Conservation (phyloP, 2,329 filamentous ascomycete genomes). For the Aspergillus pseudonomiae region DNA sequence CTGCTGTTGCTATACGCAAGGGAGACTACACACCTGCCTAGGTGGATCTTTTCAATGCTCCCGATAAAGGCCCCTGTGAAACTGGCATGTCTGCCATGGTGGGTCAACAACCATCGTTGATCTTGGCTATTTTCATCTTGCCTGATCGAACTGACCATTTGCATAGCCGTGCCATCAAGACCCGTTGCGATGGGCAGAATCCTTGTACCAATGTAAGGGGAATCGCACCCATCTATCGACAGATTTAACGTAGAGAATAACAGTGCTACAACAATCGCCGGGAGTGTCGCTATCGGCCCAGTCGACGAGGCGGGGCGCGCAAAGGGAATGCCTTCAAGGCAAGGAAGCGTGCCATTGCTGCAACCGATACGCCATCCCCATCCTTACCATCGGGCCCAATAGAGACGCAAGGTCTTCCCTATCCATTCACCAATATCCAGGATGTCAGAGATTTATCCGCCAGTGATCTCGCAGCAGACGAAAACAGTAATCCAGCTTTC, state of each 20-base stretch:
- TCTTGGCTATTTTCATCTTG: background rate
- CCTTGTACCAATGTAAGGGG: conserved; percentile 26
- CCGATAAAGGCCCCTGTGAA: conserved; percentile 12
- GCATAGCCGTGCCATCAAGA: conserved; percentile 26
- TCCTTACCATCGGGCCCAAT: background rate
- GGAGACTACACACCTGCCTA: background rate
- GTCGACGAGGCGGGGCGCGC: conserved; percentile 29
- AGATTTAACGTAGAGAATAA: background rate
- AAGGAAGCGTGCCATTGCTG: background rate
- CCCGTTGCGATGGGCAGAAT: conserved; percentile 27
- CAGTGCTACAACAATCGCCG: conserved; percentile 21
- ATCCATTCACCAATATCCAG: background rate
- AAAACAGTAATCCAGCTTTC: background rate
- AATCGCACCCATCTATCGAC: background rate
- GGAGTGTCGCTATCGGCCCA: conserved; percentile 13
- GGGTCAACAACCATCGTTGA: background rate
- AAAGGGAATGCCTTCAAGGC: conserved; percentile 21
- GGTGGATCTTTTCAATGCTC: background rate
- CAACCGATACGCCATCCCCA: background rate
- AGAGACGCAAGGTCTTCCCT: background rate
- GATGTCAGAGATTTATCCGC: background rate
- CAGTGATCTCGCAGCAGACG: background rate
- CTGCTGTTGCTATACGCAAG: too few species aligned
- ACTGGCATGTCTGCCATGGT: conserved; percentile 25
- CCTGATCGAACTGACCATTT: background rate